Evolutionary conservation across 2,329 filamentous ascomycete species (phyloP).

Genomic region (Fusarium agapanthi): DNA sequence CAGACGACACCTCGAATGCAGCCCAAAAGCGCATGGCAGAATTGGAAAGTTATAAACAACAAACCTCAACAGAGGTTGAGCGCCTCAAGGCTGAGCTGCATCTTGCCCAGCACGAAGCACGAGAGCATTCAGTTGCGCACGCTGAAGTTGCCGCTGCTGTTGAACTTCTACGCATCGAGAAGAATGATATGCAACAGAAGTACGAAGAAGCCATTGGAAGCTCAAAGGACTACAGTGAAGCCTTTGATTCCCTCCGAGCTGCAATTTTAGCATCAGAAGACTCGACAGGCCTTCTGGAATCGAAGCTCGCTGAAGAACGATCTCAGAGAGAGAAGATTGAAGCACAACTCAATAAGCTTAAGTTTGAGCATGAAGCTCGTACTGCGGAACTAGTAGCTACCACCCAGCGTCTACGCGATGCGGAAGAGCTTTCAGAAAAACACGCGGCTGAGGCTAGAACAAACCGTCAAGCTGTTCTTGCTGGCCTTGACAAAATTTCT

Average conservation of each 20-base stretch:
- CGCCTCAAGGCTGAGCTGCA: constrained; percentile 87
- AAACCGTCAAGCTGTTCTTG: constrained; percentile 83
- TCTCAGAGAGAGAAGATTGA: constrained; percentile 78
- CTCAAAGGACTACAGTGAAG: constrained; percentile 73
- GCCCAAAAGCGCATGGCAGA: constrained; percentile 85
- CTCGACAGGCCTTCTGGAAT: constrained; percentile 79
- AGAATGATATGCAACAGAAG: constrained; percentile 76
- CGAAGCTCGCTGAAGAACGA: constrained; percentile 85
- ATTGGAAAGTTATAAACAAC: constrained; percentile 84
- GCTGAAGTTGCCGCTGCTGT: constrained; percentile 79
- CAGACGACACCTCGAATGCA: constrained; percentile 86
- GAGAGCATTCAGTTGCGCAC: constrained; percentile 81
- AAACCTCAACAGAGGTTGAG: constrained; percentile 85
- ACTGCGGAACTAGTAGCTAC: constrained; percentile 79
- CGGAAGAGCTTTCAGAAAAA: constrained; percentile 87
- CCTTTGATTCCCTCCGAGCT: constrained; percentile 78
- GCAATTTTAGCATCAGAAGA: constrained; percentile 83
- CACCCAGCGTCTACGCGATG: constrained; percentile 79
- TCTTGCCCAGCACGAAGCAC: constrained; percentile 76
- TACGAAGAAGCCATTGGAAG: constrained; percentile 73
- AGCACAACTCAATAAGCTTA: constrained; percentile 77
- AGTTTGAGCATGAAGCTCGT: constrained; percentile 82
- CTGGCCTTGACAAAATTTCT: constrained; percentile 80
- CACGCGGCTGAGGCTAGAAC: constrained; percentile 87
- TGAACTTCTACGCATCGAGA: constrained; percentile 85